phyloP scores from a whole-genome alignment of 2,329 filamentous ascomycete species.

The Hypocrella siamensis region DNA sequence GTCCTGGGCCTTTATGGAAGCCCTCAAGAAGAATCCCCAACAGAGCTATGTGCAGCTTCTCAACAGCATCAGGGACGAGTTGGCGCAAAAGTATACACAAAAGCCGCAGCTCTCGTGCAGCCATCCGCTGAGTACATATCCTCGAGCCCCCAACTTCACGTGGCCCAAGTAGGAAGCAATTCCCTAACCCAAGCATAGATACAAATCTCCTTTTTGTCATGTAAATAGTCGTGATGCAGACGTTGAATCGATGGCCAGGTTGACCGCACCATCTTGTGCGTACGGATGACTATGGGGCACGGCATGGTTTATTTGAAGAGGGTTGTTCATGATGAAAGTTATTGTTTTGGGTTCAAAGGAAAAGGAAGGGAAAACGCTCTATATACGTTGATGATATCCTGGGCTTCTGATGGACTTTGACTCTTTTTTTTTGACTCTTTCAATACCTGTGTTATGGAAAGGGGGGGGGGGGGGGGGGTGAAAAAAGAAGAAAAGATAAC shows the following conservation, averaged over 20 bases:
- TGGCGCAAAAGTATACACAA: conserved; percentile 76
- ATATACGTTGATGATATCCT: no score
- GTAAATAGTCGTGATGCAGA: conserved; percentile 19
- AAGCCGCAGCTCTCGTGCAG: conserved; percentile 96
- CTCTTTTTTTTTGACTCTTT: no score
- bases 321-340: no score
- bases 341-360: no score
- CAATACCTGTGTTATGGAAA: background rate
- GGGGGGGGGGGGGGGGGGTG: background rate
- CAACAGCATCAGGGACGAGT: conserved; percentile 89
- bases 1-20: conserved; percentile 92
- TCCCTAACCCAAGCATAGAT: conserved; percentile 19
- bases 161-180: conserved; percentile 4
- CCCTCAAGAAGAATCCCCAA: conserved; percentile 90
- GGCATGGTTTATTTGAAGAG: no score
- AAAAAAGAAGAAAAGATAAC: background rate
- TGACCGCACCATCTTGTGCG: background rate
- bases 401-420: no score
- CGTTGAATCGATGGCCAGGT: background rate
- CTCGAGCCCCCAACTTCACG: conserved; percentile 1
- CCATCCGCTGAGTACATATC: conserved; percentile 73
- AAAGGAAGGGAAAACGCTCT: no score
- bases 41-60: conserved; percentile 95
- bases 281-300: no score
- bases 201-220: conserved; percentile 49